Evolutionary conservation across 2,329 filamentous ascomycete species (phyloP), one percentile per base, ranked within the genome.

Genomic region (Alternaria metachromatica): DNA sequence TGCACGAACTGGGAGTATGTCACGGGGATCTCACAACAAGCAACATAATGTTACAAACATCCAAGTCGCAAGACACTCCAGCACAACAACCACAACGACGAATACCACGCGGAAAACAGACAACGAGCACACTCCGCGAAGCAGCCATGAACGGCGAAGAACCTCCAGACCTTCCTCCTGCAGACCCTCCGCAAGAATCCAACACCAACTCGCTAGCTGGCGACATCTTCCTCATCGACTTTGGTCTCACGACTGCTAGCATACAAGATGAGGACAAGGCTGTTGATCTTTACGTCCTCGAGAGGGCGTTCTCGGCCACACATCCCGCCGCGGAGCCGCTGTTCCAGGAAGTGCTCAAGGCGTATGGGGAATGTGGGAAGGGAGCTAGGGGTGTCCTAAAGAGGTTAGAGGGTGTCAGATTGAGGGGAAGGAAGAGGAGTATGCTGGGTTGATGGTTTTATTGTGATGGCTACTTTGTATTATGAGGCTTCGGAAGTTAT

Each of bases 11-110:
- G n/a, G 95, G 95, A 15, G 88, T 98, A 60, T 89, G 97, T 63
- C 96, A 99, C 82, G 96, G 96, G 44, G 96, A 99, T 82, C 82
- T 99, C 82, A 99, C 96, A 64, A 99, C 94, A 67, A 97, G 94
- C 82, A 99, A 99, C 81, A 86, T 99, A 83, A 97, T 99, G 90
- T 78, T 98, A 70, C 67, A 68, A 10, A 58, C 46, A 20, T 28
- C 53, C 4, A 55, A 51, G 45, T 30, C 45, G 3, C 11, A 50
- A 21, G 20, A 11, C 15, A 41, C 58, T 3, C 20, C 55, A 49
- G 9, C 30, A 33, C 20, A 51, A 57, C 30, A 53, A 9, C 33
- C 15, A 37, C 49, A 53, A 20, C 30, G 23, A n/a, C 20, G 33
- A 12, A 41, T 15, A 10, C 48, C 48, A 13, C 46, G n/a, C 6